Evolutionary conservation across 2,329 filamentous ascomycete species (phyloP), one percentile per base, ranked within the genome.

Genomic region (Macrophomina phaseolina): DNA sequence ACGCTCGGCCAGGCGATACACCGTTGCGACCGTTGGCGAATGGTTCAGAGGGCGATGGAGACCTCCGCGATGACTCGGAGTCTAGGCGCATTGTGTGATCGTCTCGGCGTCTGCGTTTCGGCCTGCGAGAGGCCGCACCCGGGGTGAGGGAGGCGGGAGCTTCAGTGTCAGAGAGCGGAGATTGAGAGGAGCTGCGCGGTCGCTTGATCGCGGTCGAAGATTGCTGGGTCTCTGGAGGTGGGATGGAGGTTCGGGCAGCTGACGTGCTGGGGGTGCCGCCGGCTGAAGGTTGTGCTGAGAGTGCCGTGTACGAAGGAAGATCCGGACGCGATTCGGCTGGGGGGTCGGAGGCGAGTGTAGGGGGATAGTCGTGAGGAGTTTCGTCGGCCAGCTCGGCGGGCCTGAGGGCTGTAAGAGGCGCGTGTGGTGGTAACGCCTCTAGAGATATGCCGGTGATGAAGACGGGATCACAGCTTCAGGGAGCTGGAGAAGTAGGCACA

Each of bases 321-420:
- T 82, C 79, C 79, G 81, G 78, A 72, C 81, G 85, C 84, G 86
- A 84, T 77, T 81, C 84, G 81, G 85, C 79, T 84, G 87, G 86
- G 84, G 85, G 80, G 88, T 89, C 89, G 87, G 90, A 81, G 83
- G 85, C 83, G 87, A 85, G 82, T 85, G 85, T 86, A 85, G 86
- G 82, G 80, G 81, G 79, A 79, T 77, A 78, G 78, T 81, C 79
- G 77, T 81, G 82, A 80, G 86, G 82, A 78, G 76, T 83, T 83
- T 88, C 86, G 87, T 90, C 86, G 86, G 90, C 90, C 90, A 92
- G 90, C 48, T 67, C 65, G 85, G 88, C 89, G 88, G 88, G 77
- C 68, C 71, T 68, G 69, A 71, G 70, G 69, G 64, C 69, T 73
- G 49, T 75, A 73, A 71, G 64, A 72, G 73, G 76, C 76, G 74